phyloP scores from a whole-genome alignment of 331 rosid genomes.

The Pyrus hybrid region DNA sequence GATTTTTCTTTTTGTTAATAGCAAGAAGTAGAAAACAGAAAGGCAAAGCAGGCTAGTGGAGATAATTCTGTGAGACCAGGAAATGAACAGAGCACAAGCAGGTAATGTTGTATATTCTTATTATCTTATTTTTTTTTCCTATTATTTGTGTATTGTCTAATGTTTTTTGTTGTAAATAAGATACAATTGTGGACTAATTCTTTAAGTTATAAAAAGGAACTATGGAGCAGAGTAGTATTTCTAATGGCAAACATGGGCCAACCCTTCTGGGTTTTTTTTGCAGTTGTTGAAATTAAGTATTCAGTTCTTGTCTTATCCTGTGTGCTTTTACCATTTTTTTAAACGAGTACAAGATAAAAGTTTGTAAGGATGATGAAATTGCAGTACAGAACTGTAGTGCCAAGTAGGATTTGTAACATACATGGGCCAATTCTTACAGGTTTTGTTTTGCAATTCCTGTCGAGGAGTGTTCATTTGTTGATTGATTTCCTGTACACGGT shows the following conservation, averaged over 20 bases:
- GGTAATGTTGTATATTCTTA: constrained; percentile 36
- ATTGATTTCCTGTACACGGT: not conserved
- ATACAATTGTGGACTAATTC: not conserved
- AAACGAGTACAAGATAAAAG: not conserved
- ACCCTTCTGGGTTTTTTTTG: not conserved
- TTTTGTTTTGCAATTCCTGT: not conserved
- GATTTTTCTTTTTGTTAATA: constrained; percentile 16
- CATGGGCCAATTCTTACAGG: not conserved
- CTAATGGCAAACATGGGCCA: not conserved
- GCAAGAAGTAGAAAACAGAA: constrained; percentile 66
- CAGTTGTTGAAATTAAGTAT: not conserved
- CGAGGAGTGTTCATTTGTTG: not conserved
- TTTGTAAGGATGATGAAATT: not conserved
- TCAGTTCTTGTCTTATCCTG: not conserved
- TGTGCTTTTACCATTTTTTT: not conserved
- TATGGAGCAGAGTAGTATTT: not conserved
- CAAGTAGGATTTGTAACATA: not conserved
- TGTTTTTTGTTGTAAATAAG: not conserved
- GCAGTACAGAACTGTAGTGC: not conserved
- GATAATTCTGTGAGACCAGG: constrained; percentile 28
- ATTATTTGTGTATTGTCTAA: not conserved
- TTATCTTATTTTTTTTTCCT: not conserved
- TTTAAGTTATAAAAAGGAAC: not conserved
- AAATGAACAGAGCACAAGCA: constrained; percentile 36
- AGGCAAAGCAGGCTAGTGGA: constrained; percentile 31